Evolutionary conservation across 129 eudicot species (phyloP).

Genomic region (Mikania micrantha): DNA sequence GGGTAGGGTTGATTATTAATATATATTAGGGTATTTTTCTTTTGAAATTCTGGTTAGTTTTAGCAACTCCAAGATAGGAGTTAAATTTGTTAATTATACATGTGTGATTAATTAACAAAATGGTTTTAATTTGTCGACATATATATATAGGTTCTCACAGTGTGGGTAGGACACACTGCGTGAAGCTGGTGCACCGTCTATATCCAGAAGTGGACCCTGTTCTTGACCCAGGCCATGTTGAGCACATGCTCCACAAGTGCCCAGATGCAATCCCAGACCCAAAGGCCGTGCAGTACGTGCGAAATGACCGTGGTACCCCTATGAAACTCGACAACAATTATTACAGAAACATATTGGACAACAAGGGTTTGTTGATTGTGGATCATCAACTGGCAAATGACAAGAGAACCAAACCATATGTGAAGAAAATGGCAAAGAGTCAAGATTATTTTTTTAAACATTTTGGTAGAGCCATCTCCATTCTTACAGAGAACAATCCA

Average conservation of each 20-base stretch:
- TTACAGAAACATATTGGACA: constrained; percentile 92
- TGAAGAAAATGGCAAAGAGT: constrained; percentile 93
- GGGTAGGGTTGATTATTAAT: too few relatives aligned
- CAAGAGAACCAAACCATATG: constrained; percentile 82
- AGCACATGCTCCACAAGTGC: constrained; percentile 99
- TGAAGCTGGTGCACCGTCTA: constrained; percentile 88
- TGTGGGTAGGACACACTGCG: constrained; percentile 96
- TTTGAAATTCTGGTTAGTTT: too few relatives aligned
- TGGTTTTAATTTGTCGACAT: too few relatives aligned
- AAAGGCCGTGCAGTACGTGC: constrained; percentile 92
- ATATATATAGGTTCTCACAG: constrained; percentile 88
- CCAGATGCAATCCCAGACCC: constrained; percentile 95
- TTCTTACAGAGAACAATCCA: constrained; percentile 89
- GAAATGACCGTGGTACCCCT: constrained; percentile 98
- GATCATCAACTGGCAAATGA: constrained; percentile 92
- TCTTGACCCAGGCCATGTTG: constrained; percentile 73
- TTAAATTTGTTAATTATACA: too few relatives aligned
- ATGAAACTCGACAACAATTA: constrained; percentile 92
- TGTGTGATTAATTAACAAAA: too few relatives aligned
- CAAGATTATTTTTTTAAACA: constrained; percentile 88
- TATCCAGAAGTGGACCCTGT: constrained; percentile 95
- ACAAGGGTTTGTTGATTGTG: constrained; percentile 81
- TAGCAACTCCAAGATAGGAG: too few relatives aligned
- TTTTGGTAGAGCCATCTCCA: constrained; percentile 71
- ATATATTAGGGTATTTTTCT: too few relatives aligned